Evolutionary conservation across 371 early-diverging fungal species (phyloP), one percentile per base, ranked within the genome.

Genomic region (Mortierella sp.): DNA sequence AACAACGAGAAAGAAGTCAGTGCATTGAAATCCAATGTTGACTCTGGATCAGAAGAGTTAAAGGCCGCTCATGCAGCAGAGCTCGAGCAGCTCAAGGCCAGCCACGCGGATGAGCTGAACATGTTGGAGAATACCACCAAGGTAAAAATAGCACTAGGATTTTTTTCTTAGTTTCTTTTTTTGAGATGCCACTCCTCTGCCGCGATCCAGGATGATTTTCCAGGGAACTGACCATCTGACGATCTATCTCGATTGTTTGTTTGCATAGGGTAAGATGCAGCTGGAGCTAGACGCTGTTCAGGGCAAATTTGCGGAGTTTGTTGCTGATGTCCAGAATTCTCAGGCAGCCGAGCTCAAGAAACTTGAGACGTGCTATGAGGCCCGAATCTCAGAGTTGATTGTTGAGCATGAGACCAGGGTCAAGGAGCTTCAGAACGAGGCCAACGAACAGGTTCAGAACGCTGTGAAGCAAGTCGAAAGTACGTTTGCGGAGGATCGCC

Each of bases 341-440:
- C 64, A 76, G 51, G 58, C 54, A 1, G 62, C 46, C n/a, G 70
- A 76, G 48, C 65, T 76, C 50, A 69, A 76, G 65, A 76, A 69
- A 50, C 70, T 76, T 11, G 70, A 69, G 42, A 31, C 41, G 19
- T 60, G 52, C 41, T 76, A 76, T 11, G 76, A 76, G 56, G 62
- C 65, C 23, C 69, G 70, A 41, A 76, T 69, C 23, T 28, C 55
- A 44, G 76, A 76, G 59, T 26, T 76, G 31, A 50, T 61, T 39
- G 56, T 34, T 12, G 76, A 76, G 42, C 76, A 76, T 27, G 65
- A 76, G 62, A 51, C 41, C 24, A 56, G 76, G 8, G 65, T 76
- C 28, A 60, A 56, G 24, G 76, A 76, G 37, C 43, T 76, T 30
- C 61, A 64, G 51, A 60, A 30, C 23, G 76, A 76, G 61, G 76